Evolutionary conservation across 2,329 filamentous ascomycete species (phyloP).

Genomic region (Huntiella omanensis): DNA sequence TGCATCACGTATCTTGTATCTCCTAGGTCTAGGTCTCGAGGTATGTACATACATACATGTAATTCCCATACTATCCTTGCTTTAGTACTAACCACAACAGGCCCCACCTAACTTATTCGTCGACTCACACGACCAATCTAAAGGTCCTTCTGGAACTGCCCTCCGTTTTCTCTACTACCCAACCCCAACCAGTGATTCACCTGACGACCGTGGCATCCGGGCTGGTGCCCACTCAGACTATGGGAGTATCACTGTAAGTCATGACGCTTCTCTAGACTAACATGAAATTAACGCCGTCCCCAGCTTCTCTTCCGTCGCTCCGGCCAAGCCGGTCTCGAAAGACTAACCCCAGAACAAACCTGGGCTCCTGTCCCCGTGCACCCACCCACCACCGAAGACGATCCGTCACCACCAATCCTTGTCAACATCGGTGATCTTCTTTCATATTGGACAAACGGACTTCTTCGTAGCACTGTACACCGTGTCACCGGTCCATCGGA

Average conservation of each 20-base stretch:
- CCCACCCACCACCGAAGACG: slow-evolving; percentile 38
- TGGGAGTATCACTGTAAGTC: slow-evolving; percentile 35
- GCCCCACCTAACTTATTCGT: slow-evolving; percentile 35
- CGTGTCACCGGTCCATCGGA: slow-evolving; percentile 51
- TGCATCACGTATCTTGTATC: slow-evolving; percentile 51
- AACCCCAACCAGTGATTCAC: slow-evolving; percentile 19
- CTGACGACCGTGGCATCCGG: slow-evolving; percentile 35
- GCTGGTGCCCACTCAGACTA: slow-evolving; percentile 91
- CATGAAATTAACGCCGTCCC: neutral
- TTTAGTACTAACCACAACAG: neutral
- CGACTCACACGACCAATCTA: slow-evolving; percentile 26
- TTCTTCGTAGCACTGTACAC: slow-evolving; percentile 77
- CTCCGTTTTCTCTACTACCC: slow-evolving; percentile 60
- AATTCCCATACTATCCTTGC: slow-evolving; percentile 2
- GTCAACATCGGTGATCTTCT: slow-evolving; percentile 54
- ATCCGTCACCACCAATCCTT: slow-evolving; percentile 54
- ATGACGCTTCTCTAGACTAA: neutral
- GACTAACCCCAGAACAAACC: slow-evolving; percentile 37
- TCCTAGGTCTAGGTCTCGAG: slow-evolving; percentile 61
- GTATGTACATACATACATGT: slow-evolving; percentile 21
- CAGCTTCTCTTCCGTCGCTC: slow-evolving; percentile 66
- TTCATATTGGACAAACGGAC: slow-evolving; percentile 77
- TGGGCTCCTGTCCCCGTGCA: slow-evolving; percentile 50
- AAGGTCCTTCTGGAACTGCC: slow-evolving; percentile 34
- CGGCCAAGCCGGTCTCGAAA: slow-evolving; percentile 73